Base-by-base conservation (phyloP, 192 early-diverging fungal species). In the Mortierella claussenii region DNA sequence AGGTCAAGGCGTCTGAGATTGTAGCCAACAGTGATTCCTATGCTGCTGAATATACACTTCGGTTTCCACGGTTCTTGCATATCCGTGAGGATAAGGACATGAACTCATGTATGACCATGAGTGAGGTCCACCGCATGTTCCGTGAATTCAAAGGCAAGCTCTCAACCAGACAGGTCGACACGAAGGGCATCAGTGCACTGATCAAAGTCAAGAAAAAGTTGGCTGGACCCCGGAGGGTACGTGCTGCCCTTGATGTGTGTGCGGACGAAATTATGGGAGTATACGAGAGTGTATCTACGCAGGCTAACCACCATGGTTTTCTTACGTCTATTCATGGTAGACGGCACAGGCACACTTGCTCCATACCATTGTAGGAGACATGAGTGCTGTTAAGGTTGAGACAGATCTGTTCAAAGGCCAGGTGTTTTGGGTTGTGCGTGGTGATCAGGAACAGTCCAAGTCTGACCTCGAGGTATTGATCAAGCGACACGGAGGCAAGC, bases 21-120 rank as follows among this genome's bases (percentile, higher is more conserved):
- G 79, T 83, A 9, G 46, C 76, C 18, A 78, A 65, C 67, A 81
- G 69, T 81, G 81, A 47, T 4, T 69, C 70, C 1, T 93, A 89
- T 60, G 86, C 80, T 0, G 49, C 82, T n/a, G 81, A 83, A 13
- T 89, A 80, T 36, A 93, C 93, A 9, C 70, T 95, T 27, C 89
- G 93, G 18, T 95, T 95, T 61, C 93, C 93, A 3, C 80, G 93
- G 13, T 93, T 91, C 64, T 79, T 88, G 13, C 79, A 55, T 48
- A 54, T 92, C n/a, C 82, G 93, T 4, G 48, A 84, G 9, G 92
- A 95, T 69, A 93, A 94, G 65, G 61, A 67, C 17, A 81, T 76
- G 69, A 52, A 65, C 0, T 80, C 80, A 11, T 69, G 76, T 40
- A 83, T 81, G 82, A 86, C 78, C n/a, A 44, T 80, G 64, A 76